These are phyloP conservation scores for Lactarius sp. DNA, from an alignment of 768 basidiomycete genomes.

Conservation along the genomic window DNA sequence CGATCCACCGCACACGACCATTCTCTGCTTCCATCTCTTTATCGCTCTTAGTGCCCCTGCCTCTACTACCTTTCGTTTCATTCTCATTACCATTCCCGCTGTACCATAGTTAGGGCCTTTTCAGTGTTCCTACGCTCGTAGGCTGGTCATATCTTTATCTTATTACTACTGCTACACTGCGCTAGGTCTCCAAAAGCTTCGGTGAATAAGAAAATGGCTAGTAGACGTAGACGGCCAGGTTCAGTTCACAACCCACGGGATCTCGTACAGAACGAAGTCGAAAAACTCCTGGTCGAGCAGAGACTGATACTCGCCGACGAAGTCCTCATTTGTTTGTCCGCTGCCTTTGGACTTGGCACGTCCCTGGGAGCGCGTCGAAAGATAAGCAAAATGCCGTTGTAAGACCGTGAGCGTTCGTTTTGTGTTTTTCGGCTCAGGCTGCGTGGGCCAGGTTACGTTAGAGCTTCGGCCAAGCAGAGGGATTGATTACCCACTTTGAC, in stretches of 20 bases:
- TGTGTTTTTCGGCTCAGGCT: constrained; percentile 84
- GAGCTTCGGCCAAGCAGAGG: too few relatives aligned
- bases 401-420: constrained; percentile 74
- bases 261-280: constrained; percentile 91
- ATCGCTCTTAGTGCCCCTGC: constrained; percentile 12
- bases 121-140: constrained; percentile 46
- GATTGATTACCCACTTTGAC: constrained; percentile 55
- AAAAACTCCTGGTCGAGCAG: constrained; percentile 95
- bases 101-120: constrained; percentile 38
- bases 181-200: constrained; percentile 18
- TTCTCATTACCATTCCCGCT: constrained; percentile 19
- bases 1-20: constrained; percentile 8
- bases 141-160: constrained; percentile 58
- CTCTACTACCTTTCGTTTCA: constrained; percentile 8
- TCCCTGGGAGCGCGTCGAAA: constrained; percentile 60
- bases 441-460: constrained; percentile 7
- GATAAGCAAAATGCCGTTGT: constrained; percentile 75
- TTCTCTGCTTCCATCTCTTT: constrained; percentile 24
- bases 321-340: constrained; percentile 51
- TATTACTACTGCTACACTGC: constrained; percentile 25
- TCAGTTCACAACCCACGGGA: constrained; percentile 82
- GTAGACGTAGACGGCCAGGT: constrained; percentile 18
- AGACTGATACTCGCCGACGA: constrained; percentile 86
- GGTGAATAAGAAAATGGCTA: constrained; percentile 18
- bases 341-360: constrained; percentile 42